These are phyloP conservation scores for Trichoderma endophyticum DNA, from an alignment of 2,329 filamentous ascomycete genomes.

Conservation along the genomic window DNA sequence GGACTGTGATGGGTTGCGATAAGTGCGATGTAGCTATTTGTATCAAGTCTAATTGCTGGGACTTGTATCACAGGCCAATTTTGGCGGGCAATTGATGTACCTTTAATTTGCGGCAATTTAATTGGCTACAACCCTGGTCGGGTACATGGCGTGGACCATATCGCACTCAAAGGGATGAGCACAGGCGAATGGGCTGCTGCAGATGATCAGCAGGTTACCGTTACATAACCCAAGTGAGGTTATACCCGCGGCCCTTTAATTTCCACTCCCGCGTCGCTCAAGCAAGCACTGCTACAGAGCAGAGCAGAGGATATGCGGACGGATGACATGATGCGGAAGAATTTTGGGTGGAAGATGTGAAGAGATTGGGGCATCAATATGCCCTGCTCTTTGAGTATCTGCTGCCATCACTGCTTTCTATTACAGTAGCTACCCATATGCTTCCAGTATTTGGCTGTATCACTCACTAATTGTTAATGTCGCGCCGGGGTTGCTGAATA, in stretches of 20 bases:
- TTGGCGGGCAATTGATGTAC: too few relatives aligned
- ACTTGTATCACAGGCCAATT: too few relatives aligned
- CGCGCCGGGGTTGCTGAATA: background rate
- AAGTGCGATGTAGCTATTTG: too few relatives aligned
- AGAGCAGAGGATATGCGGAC: background rate
- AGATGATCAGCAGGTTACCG: background rate
- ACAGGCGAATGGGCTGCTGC: background rate
- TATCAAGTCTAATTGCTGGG: too few relatives aligned
- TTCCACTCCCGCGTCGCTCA: background rate
- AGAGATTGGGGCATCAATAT: background rate
- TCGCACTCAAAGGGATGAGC: too few relatives aligned
- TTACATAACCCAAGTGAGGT: background rate
- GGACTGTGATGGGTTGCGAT: too few relatives aligned
- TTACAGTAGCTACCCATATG: background rate
- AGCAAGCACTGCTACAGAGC: background rate
- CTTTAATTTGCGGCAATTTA: too few relatives aligned
- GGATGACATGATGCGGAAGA: background rate
- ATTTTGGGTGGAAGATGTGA: background rate
- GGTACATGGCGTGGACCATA: too few relatives aligned
- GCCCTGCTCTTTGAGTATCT: background rate
- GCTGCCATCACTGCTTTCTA: background rate
- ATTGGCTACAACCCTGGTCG: too few relatives aligned
- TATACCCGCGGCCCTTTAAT: conserved; percentile 9
- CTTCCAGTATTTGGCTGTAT: background rate
- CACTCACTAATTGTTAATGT: background rate